Percentiles rank a stretch among this genome's conserved stretches.
Evolutionary conservation across 108 stramenopile genomes (phyloP).

Genomic region (Cylindrotheca fusiformis): DNA sequence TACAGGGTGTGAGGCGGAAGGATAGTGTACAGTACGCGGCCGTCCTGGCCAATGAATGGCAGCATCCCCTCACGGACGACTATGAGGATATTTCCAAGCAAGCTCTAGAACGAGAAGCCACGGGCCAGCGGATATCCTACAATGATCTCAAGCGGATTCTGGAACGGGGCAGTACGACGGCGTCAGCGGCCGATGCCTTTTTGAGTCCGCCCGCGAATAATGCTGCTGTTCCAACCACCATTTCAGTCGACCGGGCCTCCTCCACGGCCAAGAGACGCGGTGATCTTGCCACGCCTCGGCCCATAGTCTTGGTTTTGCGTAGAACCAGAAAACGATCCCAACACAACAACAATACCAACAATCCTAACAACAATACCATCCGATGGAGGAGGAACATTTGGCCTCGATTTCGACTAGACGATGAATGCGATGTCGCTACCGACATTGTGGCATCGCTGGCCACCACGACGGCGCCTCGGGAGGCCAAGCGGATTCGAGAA

Average conservation of each 20-base stretch:
- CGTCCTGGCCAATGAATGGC: constrained; percentile 45
- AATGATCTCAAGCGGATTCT: constrained; percentile 51
- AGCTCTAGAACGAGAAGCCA: constrained; percentile 65
- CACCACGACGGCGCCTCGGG: not conserved
- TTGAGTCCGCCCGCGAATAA: constrained; percentile 3
- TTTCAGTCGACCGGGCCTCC: not conserved
- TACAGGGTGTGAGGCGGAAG: constrained; percentile 57
- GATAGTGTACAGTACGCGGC: constrained; percentile 82
- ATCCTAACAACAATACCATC: not conserved
- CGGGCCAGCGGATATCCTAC: constrained; percentile 67
- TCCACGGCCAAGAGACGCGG: not conserved
- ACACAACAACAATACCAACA: not conserved
- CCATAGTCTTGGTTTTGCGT: constrained; percentile 59
- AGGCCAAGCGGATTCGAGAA: constrained; percentile 51
- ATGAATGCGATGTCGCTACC: constrained; percentile 83
- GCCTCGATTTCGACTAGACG: constrained; percentile 80
- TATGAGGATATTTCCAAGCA: constrained; percentile 32
- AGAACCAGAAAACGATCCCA: constrained; percentile 43
- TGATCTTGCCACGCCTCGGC: constrained; percentile 6
- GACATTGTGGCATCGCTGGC: constrained; percentile 21
- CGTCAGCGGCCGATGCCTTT: not conserved
- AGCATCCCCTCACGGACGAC: constrained; percentile 14
- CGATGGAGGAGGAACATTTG: constrained; percentile 38
- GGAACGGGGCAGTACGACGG: constrained; percentile 8
- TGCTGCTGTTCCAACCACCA: not conserved